Percentiles rank a stretch among this genome's conserved stretches.
phyloP scores from a whole-genome alignment of 2,329 filamentous ascomycete genomes.

The Cephalotrichum gorgonifer region DNA sequence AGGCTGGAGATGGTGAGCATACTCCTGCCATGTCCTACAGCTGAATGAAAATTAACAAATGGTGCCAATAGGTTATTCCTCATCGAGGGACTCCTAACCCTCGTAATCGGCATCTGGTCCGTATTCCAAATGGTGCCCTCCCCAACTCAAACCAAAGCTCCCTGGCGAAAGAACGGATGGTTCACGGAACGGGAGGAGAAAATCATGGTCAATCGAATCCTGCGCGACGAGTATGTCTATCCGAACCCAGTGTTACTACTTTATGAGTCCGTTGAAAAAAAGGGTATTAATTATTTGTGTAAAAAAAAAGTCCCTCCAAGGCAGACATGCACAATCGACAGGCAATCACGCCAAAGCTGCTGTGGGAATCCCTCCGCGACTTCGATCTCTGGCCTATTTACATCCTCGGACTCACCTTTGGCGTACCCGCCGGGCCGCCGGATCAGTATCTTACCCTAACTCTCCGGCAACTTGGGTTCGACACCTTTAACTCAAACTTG shows the following conservation, averaged over 20 bases:
- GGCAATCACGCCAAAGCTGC: conserved; percentile 31
- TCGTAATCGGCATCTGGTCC: conserved; percentile 14
- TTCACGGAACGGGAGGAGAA: conserved; percentile 46
- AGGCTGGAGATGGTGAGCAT: conserved; percentile 13
- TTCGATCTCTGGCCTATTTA: conserved; percentile 48
- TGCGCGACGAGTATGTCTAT: conserved; percentile 46
- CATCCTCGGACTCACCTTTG: conserved; percentile 14
- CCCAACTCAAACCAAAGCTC: conserved; percentile 28
- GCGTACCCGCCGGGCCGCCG: conserved; percentile 13
- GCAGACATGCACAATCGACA: conserved; percentile 45
- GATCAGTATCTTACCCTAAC: conserved; percentile 17
- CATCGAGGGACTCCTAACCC: conserved; percentile 11
- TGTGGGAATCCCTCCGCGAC: conserved; percentile 37
- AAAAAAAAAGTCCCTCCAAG: conserved; percentile 40
- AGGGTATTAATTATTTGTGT: too few species aligned
- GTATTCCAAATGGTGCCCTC: conserved; percentile 20
- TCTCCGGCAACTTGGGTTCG: conserved; percentile 14
- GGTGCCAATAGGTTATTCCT: conserved; percentile 9
- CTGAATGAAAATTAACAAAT: not conserved
- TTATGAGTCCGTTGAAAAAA: too few species aligned
- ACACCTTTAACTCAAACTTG: conserved; percentile 43
- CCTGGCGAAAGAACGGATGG: conserved; percentile 41
- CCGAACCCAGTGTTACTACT: too few species aligned
- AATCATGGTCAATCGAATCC: conserved; percentile 45
- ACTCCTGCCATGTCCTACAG: not conserved